Evolutionary conservation across 179 eudicot species (phyloP).

Genomic region (Camellia oleifera): DNA sequence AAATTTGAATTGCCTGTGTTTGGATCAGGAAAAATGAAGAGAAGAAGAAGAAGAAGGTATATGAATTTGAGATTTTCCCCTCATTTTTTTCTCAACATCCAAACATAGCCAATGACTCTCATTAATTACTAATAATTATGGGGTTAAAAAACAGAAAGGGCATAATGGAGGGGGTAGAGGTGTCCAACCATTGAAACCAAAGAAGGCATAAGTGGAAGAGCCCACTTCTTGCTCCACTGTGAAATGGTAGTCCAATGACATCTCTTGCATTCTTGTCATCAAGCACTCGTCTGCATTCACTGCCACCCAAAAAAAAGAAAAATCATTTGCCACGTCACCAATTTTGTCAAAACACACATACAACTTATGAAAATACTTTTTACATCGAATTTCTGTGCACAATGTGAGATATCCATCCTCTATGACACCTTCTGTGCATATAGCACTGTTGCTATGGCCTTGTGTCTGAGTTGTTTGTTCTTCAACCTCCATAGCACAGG

Average conservation of each 20-base stretch:
- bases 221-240: slow-evolving; percentile 56
- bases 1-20: neutral
- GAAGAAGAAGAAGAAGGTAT: too few species aligned
- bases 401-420: too few species aligned
- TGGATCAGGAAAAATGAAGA: neutral
- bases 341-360: neutral
- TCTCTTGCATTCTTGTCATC: slow-evolving; percentile 57
- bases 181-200: slow-evolving; percentile 44
- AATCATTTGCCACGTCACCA: neutral
- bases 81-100: too few species aligned
- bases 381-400: too few species aligned
- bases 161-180: too few species aligned
- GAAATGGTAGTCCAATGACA: slow-evolving; percentile 52
- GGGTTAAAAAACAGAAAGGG: too few species aligned
- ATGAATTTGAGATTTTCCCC: too few species aligned
- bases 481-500: too few species aligned
- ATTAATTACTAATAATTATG: neutral
- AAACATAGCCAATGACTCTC: neutral
- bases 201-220: slow-evolving; percentile 43
- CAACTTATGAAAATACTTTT: too few species aligned
- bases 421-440: too few species aligned
- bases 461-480: too few species aligned
- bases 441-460: too few species aligned
- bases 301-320: slow-evolving; percentile 11
- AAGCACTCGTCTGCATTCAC: slow-evolving; percentile 47